Percentiles rank a stretch among this genome's conserved stretches.
phyloP scores from a whole-genome alignment of 2,329 filamentous ascomycete genomes.

The Ophiostoma ips region DNA sequence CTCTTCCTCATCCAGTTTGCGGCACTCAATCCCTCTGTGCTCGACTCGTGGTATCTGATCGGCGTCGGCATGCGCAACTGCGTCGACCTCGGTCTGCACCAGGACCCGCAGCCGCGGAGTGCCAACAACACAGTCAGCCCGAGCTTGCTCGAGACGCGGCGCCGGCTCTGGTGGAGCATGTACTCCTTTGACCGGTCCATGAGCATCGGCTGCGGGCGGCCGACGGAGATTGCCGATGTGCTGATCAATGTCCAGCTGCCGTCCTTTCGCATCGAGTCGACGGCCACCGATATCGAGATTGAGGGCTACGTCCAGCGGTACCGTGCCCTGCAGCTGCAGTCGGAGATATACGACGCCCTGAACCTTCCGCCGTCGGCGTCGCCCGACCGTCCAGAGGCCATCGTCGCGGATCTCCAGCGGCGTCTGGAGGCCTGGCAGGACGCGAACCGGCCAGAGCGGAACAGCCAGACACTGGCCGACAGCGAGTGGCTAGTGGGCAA shows the following conservation, averaged over 20 bases:
- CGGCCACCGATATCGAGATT: conserved; percentile 12
- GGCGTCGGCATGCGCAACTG: conserved; percentile 17
- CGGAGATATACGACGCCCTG: conserved; percentile 15
- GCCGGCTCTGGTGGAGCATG: conserved; percentile 18
- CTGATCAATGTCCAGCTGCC: conserved; percentile 14
- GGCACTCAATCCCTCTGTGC: conserved; percentile 15
- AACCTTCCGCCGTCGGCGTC: background rate
- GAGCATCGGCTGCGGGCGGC: conserved; percentile 15
- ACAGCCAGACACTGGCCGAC: conserved; percentile 13
- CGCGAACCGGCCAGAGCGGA: conserved; percentile 10
- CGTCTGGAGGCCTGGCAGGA: conserved; percentile 11
- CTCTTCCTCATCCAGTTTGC: conserved; percentile 17
- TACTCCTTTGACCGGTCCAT: conserved; percentile 18
- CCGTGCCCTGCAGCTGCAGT: conserved; percentile 15
- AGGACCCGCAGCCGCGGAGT: conserved; percentile 10
- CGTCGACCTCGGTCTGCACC: conserved; percentile 15
- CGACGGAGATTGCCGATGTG: conserved; percentile 15
- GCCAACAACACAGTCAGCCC: conserved; percentile 9
- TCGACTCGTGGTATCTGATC: conserved; percentile 16
- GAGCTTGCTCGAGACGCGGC: conserved; percentile 15
- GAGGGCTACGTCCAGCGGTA: conserved; percentile 17
- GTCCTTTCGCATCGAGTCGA: conserved; percentile 15
- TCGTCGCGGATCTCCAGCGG: conserved; percentile 4
- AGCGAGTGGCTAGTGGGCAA: conserved; percentile 17
- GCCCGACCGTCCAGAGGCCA: background rate